Percentiles rank a stretch among this genome's conserved stretches.
Evolutionary conservation across 768 basidiomycete species (phyloP).

Genomic region (Pleurotus sapidus): DNA sequence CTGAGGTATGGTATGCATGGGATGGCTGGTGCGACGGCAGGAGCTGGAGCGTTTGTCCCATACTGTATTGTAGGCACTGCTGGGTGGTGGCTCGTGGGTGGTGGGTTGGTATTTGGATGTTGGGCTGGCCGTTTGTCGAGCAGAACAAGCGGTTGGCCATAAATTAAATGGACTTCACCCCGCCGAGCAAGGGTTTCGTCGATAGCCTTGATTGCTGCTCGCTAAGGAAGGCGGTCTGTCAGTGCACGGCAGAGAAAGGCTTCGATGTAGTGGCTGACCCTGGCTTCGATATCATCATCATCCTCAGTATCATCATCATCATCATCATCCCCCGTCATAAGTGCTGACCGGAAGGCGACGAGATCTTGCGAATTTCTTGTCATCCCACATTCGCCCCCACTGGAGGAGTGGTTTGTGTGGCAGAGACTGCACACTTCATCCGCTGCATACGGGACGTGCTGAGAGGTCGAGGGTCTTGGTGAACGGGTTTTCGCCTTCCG

Average conservation of each 20-base stretch:
- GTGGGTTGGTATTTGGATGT: neutral
- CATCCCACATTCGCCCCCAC: constrained; percentile 56
- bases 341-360: constrained; percentile 64
- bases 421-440: constrained; percentile 60
- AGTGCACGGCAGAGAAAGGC: neutral
- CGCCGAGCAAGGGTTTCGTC: constrained; percentile 59
- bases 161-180: constrained; percentile 53
- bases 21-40: neutral
- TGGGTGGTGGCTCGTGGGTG: too few relatives aligned
- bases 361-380: constrained; percentile 62
- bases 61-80: neutral
- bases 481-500: constrained; percentile 16
- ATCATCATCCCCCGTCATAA: constrained; percentile 59
- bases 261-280: too few relatives aligned
- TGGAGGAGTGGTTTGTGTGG: constrained; percentile 44
- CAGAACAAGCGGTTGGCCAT: constrained; percentile 62
- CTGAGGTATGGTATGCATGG: neutral
- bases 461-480: neutral
- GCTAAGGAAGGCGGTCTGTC: constrained; percentile 31
- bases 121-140: constrained; percentile 30
- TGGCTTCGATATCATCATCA: too few relatives aligned
- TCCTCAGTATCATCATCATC: constrained; percentile 67
- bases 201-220: constrained; percentile 65
- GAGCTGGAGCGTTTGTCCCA: neutral
- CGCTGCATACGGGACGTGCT: neutral